Evolutionary conservation across 2,329 filamentous ascomycete genomes (phyloP).

Genomic region (Amphichorda felina): DNA sequence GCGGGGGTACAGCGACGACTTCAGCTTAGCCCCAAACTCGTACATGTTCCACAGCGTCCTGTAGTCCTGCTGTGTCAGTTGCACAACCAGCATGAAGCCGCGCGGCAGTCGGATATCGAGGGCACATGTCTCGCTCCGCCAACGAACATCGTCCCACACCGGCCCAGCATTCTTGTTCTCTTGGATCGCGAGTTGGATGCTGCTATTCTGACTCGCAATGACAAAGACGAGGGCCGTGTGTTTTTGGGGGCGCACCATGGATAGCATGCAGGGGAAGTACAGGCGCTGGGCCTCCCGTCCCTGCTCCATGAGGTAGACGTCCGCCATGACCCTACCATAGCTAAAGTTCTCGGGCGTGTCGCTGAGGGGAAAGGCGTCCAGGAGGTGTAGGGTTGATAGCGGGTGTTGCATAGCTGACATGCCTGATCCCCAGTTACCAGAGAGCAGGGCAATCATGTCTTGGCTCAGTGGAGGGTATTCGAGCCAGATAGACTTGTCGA

Average conservation of each 20-base stretch:
- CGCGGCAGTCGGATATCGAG: conserved; percentile 62
- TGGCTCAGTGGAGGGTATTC: conserved; percentile 63
- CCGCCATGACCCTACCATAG: conserved; percentile 67
- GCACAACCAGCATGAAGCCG: conserved; percentile 61
- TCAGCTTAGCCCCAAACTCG: conserved; percentile 70
- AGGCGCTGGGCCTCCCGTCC: conserved; percentile 57
- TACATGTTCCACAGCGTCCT: conserved; percentile 71
- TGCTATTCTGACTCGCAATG: conserved; percentile 68
- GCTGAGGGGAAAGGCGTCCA: conserved; percentile 63
- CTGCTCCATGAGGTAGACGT: conserved; percentile 62
- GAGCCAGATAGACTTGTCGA: conserved; percentile 75
- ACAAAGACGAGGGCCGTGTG: conserved; percentile 61
- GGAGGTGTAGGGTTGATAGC: conserved; percentile 36
- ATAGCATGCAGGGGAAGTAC: conserved; percentile 62
- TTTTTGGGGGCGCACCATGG: conserved; percentile 57
- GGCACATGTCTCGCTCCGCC: conserved; percentile 56
- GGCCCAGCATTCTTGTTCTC: conserved; percentile 55
- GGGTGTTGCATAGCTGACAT: conserved; percentile 35
- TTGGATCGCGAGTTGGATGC: conserved; percentile 65
- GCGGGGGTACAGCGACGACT: conserved; percentile 56
- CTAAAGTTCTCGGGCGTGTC: conserved; percentile 65
- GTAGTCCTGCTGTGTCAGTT: conserved; percentile 67
- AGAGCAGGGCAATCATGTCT: conserved; percentile 59
- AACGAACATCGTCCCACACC: conserved; percentile 72
- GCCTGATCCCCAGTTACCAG: conserved; percentile 43